Evolutionary conservation across 805 yeast genomes (phyloP).

Genomic region (Yamadazyma takamatsuzukensis): DNA sequence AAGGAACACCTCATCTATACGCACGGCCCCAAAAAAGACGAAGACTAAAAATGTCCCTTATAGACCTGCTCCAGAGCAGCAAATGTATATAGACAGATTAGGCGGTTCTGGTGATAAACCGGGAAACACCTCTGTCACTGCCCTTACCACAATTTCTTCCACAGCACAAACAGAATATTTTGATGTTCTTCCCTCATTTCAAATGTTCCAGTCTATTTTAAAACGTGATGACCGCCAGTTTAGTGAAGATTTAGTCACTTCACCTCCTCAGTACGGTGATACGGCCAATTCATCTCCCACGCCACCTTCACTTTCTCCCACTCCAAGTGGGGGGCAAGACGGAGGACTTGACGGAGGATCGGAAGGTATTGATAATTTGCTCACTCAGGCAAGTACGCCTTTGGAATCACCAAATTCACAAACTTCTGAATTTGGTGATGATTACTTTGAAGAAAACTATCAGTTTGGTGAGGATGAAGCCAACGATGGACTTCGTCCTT

Average conservation of each 20-base stretch:
- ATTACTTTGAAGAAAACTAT: slow-evolving; percentile 16
- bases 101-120: slow-evolving; percentile 6
- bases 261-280: slow-evolving; percentile 39
- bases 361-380: no score
- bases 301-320: slow-evolving; percentile 20
- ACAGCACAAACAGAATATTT: slow-evolving; percentile 37
- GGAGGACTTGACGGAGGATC: no score
- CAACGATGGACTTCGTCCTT: slow-evolving; percentile 8
- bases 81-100: slow-evolving; percentile 29
- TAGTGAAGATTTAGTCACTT: slow-evolving; percentile 26
- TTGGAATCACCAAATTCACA: neutral
- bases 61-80: slow-evolving; percentile 31
- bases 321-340: slow-evolving; percentile 1
- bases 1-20: slow-evolving; percentile 1
- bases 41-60: slow-evolving; percentile 26
- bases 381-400: no score
- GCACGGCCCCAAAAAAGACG: neutral
- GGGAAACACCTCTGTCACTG: slow-evolving; percentile 11
- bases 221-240: slow-evolving; percentile 39
- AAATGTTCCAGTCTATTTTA: slow-evolving; percentile 56
- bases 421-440: slow-evolving; percentile 1
- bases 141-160: slow-evolving; percentile 21
- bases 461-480: slow-evolving; percentile 14
- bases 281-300: slow-evolving; percentile 23
- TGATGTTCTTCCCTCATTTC: slow-evolving; percentile 66